Evolutionary conservation across 2,329 filamentous ascomycete genomes (phyloP).

Genomic region (Pseudocercospora macadamiae): DNA sequence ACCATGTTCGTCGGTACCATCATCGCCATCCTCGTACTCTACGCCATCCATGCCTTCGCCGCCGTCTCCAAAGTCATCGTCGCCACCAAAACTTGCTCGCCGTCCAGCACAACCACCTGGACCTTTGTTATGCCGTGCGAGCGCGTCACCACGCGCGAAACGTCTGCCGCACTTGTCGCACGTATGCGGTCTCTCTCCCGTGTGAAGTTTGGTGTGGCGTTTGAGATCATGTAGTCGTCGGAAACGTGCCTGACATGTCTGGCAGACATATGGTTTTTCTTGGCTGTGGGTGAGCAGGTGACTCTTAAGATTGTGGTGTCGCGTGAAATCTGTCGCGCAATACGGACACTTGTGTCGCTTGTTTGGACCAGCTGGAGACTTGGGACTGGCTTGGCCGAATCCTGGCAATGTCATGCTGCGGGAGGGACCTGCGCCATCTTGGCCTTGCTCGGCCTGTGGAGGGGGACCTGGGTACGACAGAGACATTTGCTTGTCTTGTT

Average conservation of each 20-base stretch:
- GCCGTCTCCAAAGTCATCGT: slow-evolving; percentile 64
- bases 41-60: slow-evolving; percentile 64
- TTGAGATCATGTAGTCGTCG: slow-evolving; percentile 92
- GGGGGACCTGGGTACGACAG: slow-evolving; percentile 68
- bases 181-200: slow-evolving; percentile 91
- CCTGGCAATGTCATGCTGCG: slow-evolving; percentile 63
- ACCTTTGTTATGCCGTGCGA: slow-evolving; percentile 93
- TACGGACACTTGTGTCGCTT: slow-evolving; percentile 98
- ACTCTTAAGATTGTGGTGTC: slow-evolving; percentile 96
- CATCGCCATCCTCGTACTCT: slow-evolving; percentile 64
- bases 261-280: slow-evolving; percentile 95
- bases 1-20: slow-evolving; percentile 58
- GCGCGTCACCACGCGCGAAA: slow-evolving; percentile 91
- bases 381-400: slow-evolving; percentile 59
- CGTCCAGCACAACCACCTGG: slow-evolving; percentile 93
- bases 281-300: slow-evolving; percentile 97
- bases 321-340: slow-evolving; percentile 93
- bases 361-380: slow-evolving; percentile 61
- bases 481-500: slow-evolving; percentile 59
- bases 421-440: slow-evolving; percentile 55
- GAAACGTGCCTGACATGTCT: slow-evolving; percentile 91
- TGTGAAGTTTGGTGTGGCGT: slow-evolving; percentile 93
- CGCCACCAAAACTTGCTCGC: slow-evolving; percentile 79
- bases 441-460: slow-evolving; percentile 46
- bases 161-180: slow-evolving; percentile 93